These are phyloP conservation scores for Rosa chinensis DNA, from an alignment of 306 rosid genomes.

Conservation along the genomic window DNA sequence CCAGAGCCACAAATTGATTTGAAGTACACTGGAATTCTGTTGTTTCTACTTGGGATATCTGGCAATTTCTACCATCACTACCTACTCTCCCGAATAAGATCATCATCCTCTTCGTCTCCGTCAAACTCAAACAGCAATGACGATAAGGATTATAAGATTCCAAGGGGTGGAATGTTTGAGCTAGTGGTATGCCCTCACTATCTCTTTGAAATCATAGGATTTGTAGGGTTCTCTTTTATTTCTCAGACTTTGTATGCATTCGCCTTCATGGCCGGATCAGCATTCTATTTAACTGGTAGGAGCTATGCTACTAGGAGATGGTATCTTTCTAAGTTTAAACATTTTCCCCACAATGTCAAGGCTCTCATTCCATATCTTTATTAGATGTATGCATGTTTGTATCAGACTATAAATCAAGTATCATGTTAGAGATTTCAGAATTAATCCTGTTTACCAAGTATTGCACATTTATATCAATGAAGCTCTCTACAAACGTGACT, in stretches of 20 bases:
- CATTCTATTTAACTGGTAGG: slow-evolving; percentile 63
- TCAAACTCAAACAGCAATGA: slow-evolving; percentile 25
- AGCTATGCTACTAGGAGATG: slow-evolving; percentile 64
- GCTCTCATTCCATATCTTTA: slow-evolving; percentile 64
- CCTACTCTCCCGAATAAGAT: slow-evolving; percentile 55
- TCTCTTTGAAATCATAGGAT: slow-evolving; percentile 61
- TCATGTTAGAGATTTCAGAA: neutral
- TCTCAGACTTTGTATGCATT: slow-evolving; percentile 52
- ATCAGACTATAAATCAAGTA: neutral
- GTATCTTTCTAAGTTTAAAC: slow-evolving; percentile 72
- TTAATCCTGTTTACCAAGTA: neutral
- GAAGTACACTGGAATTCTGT: slow-evolving; percentile 36
- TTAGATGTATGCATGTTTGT: slow-evolving; percentile 17
- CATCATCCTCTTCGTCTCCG: neutral
- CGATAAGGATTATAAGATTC: slow-evolving; percentile 62
- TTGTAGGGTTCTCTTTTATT: slow-evolving; percentile 56
- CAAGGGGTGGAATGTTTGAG: slow-evolving; percentile 68
- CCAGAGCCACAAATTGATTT: slow-evolving; percentile 52
- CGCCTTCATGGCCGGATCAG: slow-evolving; percentile 40
- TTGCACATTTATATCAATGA: neutral
- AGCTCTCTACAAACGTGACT: neutral
- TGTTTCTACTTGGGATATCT: slow-evolving; percentile 49
- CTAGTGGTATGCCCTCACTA: slow-evolving; percentile 70
- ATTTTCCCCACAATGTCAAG: slow-evolving; percentile 63
- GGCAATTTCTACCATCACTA: slow-evolving; percentile 84